Evolutionary conservation across 164 flowering plant genomes (phyloP), one percentile per base, ranked within the genome.

Genomic region (Kingdonia uniflora): DNA sequence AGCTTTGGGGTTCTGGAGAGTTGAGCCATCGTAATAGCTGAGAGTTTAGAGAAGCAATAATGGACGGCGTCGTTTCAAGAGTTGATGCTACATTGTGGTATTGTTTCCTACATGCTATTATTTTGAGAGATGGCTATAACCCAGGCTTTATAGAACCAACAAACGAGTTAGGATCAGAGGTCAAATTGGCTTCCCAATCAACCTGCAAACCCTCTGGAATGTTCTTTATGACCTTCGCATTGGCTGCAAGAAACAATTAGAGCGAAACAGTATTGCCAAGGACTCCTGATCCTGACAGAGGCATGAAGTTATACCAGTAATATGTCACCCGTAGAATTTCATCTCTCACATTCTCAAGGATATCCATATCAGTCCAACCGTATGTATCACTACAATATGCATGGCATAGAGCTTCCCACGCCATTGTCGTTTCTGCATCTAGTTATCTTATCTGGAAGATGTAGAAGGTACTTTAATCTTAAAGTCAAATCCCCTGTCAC

Each of bases 41-140:
- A n/a, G n/a, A n/a, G n/a, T n/a, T 92, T 54, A 92, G 67, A 21
- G 95, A 95, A 56, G 92, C 82, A 55, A 88, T 72, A 40, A 88
- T 84, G 11, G 85, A 77, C 51, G 91, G 95, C 5, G 84, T 80
- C 22, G 95, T 88, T 21, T 75, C 13, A 46, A 88, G 64, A 35
- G 89, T 73, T 35, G 87, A 77, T 15, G 84, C 66, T 20, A 92
- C 84, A 55, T 92, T 89, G 6, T 95, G 92, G 68, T 74, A 76
- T 19, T 77, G 88, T 76, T 81, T 88, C 96, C 91, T 82, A 16
- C 89, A 68, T 17, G 90, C 74, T 17, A 65, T 71, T 24, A 82
- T 69, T 62, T 79, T 80, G 35, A 92, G 75, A 57, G 88, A 78
- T 42, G 95, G 91, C 56, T 76, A 78, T 40, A 92, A 56, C 99